Evolutionary conservation across 306 rosid genomes (phyloP).

Genomic region (Cucurbita argyrosperma): DNA sequence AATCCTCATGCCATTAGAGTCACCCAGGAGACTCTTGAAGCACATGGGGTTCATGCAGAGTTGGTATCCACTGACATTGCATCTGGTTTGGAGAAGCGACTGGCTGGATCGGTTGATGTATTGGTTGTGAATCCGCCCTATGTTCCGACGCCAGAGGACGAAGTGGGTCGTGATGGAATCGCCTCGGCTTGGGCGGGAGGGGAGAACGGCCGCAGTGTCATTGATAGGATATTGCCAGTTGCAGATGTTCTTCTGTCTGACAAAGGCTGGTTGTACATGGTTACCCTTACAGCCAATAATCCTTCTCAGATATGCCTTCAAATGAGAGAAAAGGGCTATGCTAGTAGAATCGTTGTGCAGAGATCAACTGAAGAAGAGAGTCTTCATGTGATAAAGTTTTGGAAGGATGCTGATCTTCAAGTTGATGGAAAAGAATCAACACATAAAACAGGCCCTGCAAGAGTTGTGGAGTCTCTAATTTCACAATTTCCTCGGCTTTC

Average conservation of each 20-base stretch:
- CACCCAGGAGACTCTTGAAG: conserved; percentile 57
- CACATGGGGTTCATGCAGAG: conserved; percentile 83
- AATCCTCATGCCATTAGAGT: conserved; percentile 60
- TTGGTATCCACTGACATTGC: conserved; percentile 62
- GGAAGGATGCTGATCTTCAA: conserved; percentile 41
- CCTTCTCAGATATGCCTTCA: conserved; percentile 64
- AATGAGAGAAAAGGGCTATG: conserved; percentile 76
- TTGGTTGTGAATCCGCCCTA: conserved; percentile 93
- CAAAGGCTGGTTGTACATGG: conserved; percentile 87
- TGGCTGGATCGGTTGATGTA: conserved; percentile 68
- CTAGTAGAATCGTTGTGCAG: conserved; percentile 64
- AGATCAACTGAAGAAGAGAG: conserved; percentile 87
- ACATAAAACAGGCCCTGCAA: conserved; percentile 17
- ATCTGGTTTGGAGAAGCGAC: conserved; percentile 59
- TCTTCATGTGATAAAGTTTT: conserved; percentile 83
- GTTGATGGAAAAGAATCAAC: conserved; percentile 15
- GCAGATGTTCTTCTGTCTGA: conserved; percentile 64
- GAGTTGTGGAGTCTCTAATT: conserved; percentile 26
- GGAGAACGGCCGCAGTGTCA: conserved; percentile 72
- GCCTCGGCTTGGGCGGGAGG: conserved; percentile 94
- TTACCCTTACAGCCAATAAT: conserved; percentile 58
- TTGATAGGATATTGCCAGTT: conserved; percentile 61
- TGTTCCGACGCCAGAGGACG: conserved; percentile 92
- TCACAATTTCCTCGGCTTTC: conserved; percentile 28
- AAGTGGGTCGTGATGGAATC: conserved; percentile 73